These are phyloP conservation scores for Aspergillus mulundensis DNA, from an alignment of 495 filamentous ascomycete species.

Conservation along the genomic window DNA sequence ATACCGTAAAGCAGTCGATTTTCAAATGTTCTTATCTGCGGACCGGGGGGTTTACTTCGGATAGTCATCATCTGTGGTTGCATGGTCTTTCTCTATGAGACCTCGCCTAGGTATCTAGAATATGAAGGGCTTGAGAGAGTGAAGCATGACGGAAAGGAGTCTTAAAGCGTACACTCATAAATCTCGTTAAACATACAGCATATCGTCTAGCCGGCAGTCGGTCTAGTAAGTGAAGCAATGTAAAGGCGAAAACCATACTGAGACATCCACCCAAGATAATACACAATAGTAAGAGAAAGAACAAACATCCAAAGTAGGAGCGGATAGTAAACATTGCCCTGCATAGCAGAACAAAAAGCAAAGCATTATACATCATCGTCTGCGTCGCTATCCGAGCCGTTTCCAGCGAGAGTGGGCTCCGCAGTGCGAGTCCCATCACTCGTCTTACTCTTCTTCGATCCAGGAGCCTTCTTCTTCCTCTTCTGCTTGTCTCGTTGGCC, in stretches of 20 bases:
- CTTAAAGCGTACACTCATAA: background rate
- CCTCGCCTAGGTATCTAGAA: no score
- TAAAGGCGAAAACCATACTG: background rate
- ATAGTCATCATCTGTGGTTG: no score
- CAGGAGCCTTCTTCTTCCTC: constrained; percentile 25
- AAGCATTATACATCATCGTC: background rate
- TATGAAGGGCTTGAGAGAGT: no score
- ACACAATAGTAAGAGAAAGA: background rate
- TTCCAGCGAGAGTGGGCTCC: background rate
- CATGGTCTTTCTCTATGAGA: no score
- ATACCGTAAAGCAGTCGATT: no score
- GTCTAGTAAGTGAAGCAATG: background rate
- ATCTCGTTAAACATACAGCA: background rate
- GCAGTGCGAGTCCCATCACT: constrained; percentile 16
- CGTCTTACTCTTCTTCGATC: constrained; percentile 18
- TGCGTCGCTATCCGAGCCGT: background rate
- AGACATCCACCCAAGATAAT: background rate
- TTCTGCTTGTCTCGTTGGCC: constrained; percentile 28
- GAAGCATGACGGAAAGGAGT: no score
- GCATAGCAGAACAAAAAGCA: background rate
- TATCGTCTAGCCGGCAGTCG: background rate
- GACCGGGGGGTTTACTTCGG: no score
- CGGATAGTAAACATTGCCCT: background rate
- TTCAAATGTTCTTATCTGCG: no score
- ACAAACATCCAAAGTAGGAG: background rate